Evolutionary conservation across 306 rosid species (phyloP), one percentile per base, ranked within the genome.

Genomic region (Ziziphus jujuba): DNA sequence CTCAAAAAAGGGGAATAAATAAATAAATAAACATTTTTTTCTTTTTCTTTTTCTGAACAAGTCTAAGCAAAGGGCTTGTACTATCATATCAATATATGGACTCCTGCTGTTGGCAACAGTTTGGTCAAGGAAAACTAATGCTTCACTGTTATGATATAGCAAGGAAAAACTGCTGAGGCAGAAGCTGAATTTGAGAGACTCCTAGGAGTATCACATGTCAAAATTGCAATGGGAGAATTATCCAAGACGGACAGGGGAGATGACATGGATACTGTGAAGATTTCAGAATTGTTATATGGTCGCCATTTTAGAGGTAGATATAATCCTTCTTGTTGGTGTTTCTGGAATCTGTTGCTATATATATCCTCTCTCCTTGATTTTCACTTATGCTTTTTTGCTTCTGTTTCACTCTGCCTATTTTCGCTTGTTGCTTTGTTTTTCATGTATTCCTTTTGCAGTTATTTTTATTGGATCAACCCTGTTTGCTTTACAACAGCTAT

Each of bases 401-500:
- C 51, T 10, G 14, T 31, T 50, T 12, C 43, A 9, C 31, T 63
- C 38, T 60, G 68, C 50, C 54, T 20, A 53, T 69, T 69, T 78
- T 40, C 17, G 53, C 44, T 61, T 73, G 77, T 82, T 72, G 14
- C 79, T 61, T 74, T 75, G 84, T 70, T 86, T 84, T 87, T 93
- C 76, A 93, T 73, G 63, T 65, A 70, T 83, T 86, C 72, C 69
- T 93, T 93, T 93, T 90, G 97, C 98, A 93, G 98, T 93, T 81
- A 95, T 93, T 88, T 86, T 90, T 88, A 93, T 93, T 88, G 98
- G 98, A 69, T 93, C 98, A 81, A 84, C 96, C 85, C 91, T 93
- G 35, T 93, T 83, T 93, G 98, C 97, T 90, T 88, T 93, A 86
- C 98, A 90, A 93, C 98, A 93, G 91, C 97, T 93, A 71, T 93